phyloP scores from a whole-genome alignment of 2,329 filamentous ascomycete genomes.

The Hymenoscyphus linearis region DNA sequence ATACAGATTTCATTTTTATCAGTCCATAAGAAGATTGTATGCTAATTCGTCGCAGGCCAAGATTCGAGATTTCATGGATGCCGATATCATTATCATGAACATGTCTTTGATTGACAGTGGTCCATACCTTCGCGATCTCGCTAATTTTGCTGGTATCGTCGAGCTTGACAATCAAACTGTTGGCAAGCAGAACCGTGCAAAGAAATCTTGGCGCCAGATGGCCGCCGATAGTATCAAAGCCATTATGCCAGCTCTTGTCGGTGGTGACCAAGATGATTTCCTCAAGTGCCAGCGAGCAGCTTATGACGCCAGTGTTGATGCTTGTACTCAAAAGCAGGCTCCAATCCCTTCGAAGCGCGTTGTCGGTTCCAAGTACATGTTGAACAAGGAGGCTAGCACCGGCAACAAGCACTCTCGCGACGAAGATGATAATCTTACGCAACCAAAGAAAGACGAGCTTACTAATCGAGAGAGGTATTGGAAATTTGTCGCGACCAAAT shows the following conservation, averaged over 20 bases:
- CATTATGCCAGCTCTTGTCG: conserved; percentile 28
- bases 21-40: background rate
- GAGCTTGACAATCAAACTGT: conserved; percentile 33
- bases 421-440: background rate
- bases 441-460: background rate
- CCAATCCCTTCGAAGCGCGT: conserved; percentile 27
- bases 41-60: background rate
- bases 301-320: conserved; percentile 29
- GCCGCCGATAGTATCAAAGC: conserved; percentile 38
- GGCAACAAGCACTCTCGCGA: background rate
- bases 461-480: background rate
- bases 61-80: conserved; percentile 40
- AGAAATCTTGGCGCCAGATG: conserved; percentile 47
- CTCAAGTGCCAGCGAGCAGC: conserved; percentile 23
- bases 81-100: conserved; percentile 51
- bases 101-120: conserved; percentile 43
- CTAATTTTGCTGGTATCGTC: conserved; percentile 42
- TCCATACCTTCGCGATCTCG: conserved; percentile 45
- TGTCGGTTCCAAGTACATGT: conserved; percentile 18
- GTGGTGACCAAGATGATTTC: conserved; percentile 8
- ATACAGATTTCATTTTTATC: background rate
- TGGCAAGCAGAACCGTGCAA: conserved; percentile 31
- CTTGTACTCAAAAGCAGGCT: conserved; percentile 26
- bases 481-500: background rate
- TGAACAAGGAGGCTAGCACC: background rate